Evolutionary conservation across 768 basidiomycete species (phyloP).

Genomic region (Pholiota conissans): DNA sequence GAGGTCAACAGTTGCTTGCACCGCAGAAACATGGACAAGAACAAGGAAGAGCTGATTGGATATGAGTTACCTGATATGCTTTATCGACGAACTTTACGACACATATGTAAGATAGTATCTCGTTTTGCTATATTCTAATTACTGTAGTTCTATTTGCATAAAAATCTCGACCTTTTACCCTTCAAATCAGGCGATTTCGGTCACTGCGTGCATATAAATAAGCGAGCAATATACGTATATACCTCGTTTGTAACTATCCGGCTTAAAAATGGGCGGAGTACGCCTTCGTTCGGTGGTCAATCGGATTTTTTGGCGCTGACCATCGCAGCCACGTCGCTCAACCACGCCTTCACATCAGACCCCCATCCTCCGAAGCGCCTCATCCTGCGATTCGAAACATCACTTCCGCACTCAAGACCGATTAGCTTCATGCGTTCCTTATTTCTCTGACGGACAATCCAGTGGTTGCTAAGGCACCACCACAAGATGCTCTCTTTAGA

Average conservation of each 20-base stretch:
- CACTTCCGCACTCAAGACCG: constrained; percentile 32
- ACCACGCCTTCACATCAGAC: constrained; percentile 40
- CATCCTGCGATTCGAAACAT: constrained; percentile 36
- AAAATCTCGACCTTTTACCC: no score
- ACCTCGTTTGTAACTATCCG: no score
- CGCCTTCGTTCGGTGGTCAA: no score
- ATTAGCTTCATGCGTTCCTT: constrained; percentile 28
- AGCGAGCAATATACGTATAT: no score
- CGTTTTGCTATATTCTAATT: no score
- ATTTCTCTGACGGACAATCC: constrained; percentile 24
- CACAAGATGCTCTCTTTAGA: constrained; percentile 49
- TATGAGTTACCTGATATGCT: neutral
- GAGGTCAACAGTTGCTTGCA: neutral
- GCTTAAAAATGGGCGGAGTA: no score
- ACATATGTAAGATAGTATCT: neutral
- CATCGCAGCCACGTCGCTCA: constrained; percentile 31
- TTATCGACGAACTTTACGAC: neutral
- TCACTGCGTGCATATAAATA: no score
- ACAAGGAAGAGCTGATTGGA: no score
- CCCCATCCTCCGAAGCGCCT: constrained; percentile 54
- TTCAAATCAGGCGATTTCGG: no score
- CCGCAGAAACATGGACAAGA: neutral
- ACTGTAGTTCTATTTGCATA: no score
- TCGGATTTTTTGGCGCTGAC: neutral
- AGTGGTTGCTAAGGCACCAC: constrained; percentile 50